phyloP scores from a whole-genome alignment of 2,329 filamentous ascomycete species.

The Botrytis hyacinthi region DNA sequence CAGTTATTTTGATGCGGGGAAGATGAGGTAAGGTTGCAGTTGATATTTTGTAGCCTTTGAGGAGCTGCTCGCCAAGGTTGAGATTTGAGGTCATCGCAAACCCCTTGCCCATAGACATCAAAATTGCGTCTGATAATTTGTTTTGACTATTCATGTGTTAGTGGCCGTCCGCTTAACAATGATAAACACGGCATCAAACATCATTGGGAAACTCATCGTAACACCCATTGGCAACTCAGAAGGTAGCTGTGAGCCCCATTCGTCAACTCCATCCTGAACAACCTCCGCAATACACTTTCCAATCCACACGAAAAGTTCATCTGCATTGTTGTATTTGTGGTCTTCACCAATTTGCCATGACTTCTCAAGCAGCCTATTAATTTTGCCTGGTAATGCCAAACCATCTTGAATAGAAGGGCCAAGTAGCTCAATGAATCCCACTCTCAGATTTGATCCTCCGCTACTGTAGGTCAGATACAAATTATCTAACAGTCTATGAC shows the following conservation, averaged over 20 bases:
- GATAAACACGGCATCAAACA: constrained; percentile 34
- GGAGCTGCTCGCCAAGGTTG: constrained; percentile 58
- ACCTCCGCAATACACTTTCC: constrained; percentile 74
- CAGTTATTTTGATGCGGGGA: constrained; percentile 67
- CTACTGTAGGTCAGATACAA: constrained; percentile 43
- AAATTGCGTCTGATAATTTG: constrained; percentile 58
- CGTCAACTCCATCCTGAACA: constrained; percentile 55
- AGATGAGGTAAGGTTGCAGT: constrained; percentile 44
- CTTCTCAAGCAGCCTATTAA: constrained; percentile 57
- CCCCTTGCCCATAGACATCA: constrained; percentile 70
- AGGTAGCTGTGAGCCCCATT: constrained; percentile 41
- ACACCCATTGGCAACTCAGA: constrained; percentile 61
- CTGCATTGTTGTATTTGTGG: constrained; percentile 70
- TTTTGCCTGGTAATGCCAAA: constrained; percentile 25
- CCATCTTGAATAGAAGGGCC: constrained; percentile 32
- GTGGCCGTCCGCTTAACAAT: background rate
- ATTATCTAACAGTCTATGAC: background rate
- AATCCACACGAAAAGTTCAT: constrained; percentile 79
- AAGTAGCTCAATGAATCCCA: constrained; percentile 63
- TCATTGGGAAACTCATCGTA: constrained; percentile 70
- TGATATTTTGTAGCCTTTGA: constrained; percentile 54
- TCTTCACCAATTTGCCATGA: constrained; percentile 73
- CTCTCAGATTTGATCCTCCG: constrained; percentile 67
- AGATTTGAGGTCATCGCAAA: constrained; percentile 61
- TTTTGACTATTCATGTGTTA: constrained; percentile 45